These are phyloP conservation scores for Sindora glabra DNA, from an alignment of 306 rosid genomes.

Conservation along the genomic window DNA sequence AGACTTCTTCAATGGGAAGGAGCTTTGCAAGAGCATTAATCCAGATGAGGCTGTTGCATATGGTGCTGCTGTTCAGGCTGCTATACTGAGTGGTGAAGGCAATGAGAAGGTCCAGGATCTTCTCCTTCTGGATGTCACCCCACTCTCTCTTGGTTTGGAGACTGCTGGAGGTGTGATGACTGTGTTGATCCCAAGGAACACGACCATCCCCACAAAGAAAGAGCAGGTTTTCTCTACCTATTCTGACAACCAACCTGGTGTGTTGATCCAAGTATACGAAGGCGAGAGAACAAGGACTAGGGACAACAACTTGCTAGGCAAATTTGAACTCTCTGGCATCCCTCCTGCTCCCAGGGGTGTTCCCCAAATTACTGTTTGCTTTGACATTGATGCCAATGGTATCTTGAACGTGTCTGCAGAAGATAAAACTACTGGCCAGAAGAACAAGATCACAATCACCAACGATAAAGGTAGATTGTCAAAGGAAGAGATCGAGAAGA, in stretches of 20 bases:
- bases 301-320: slow-evolving; percentile 66
- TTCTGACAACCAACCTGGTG: slow-evolving; percentile 77
- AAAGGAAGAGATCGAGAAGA: slow-evolving; percentile 69
- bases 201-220: slow-evolving; percentile 72
- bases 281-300: slow-evolving; percentile 66
- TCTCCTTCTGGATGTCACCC: slow-evolving; percentile 62
- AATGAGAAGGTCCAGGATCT: slow-evolving; percentile 80
- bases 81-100: slow-evolving; percentile 64
- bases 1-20: slow-evolving; percentile 56
- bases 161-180: slow-evolving; percentile 81
- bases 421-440: slow-evolving; percentile 67
- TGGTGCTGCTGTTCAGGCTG: slow-evolving; percentile 70
- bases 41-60: slow-evolving; percentile 75
- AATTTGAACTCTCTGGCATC: slow-evolving; percentile 67
- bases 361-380: slow-evolving; percentile 72
- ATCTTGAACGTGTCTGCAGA: slow-evolving; percentile 67
- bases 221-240: slow-evolving; percentile 76
- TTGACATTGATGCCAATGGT: slow-evolving; percentile 71
- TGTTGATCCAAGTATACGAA: slow-evolving; percentile 67
- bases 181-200: slow-evolving; percentile 61
- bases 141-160: slow-evolving; percentile 59
- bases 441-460: slow-evolving; percentile 77
- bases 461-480: slow-evolving; percentile 72
- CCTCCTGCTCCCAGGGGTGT: slow-evolving; percentile 84
- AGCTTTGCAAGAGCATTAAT: slow-evolving; percentile 71